Evolutionary conservation across 768 basidiomycete species (phyloP), one percentile per base, ranked within the genome.

Genomic region (Tremella mesenterica): DNA sequence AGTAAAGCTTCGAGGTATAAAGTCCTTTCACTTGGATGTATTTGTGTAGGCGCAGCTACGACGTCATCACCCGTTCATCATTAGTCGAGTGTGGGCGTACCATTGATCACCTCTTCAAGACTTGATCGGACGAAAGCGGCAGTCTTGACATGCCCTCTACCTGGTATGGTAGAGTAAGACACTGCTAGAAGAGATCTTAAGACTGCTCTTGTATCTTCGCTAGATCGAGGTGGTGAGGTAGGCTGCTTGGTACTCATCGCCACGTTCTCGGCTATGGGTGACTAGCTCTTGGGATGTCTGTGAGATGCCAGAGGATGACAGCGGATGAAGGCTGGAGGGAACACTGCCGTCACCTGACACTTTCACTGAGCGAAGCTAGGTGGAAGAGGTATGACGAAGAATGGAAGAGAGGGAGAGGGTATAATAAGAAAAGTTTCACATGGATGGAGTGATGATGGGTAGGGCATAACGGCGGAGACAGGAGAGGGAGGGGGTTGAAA

Each of bases 1-100:
- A 88, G 68, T 28, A 88, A 75, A 9, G 72, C 62, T 54, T 79
- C 79, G 27, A 86, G 76, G 44, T 86, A 76, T n/a, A 78, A 72
- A 34, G 76, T 72, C 48, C 84, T 81, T 53, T 79, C 73, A 13
- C 72, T 56, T 9, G 73, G 70, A 63, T 80, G 77, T 52, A 83
- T 75, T 28, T 76, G 71, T 29, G 79, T 77, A 5, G 79, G 77
- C 7, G 75, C 68, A 9, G 81, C 81, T 81, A 63, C 13, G 44
- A n/a, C n/a, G n/a, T n/a, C n/a, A n/a, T n/a, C n/a, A n/a, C n/a
- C n/a, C n/a, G n/a, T n/a, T n/a, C n/a, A n/a, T n/a, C n/a, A n/a
- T n/a, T n/a, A n/a, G n/a, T n/a, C n/a, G n/a, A n/a, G n/a, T n/a
- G n/a, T n/a, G n/a, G n/a, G 14, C 38, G n/a, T 23, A 16, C 38